Percentiles rank a stretch among this genome's conserved stretches.
phyloP scores from a whole-genome alignment of 179 eudicot species.

The Amaranthus tricolor region DNA sequence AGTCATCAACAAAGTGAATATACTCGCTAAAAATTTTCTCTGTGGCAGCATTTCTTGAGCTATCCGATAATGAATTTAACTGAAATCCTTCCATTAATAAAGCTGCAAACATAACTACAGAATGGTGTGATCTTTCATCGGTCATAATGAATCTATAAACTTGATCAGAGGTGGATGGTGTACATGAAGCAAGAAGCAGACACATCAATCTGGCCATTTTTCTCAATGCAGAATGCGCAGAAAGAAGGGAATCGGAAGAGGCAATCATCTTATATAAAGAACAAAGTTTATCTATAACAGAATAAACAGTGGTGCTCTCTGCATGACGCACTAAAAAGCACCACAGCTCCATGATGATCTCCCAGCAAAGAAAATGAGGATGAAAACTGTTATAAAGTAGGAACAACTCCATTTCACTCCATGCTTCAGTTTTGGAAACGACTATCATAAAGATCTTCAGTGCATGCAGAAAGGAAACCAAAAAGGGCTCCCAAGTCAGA shows the following conservation, averaged over 20 bases:
- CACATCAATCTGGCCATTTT: conserved; percentile 74
- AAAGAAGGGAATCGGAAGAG: conserved; percentile 44
- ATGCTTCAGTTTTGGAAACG: conserved; percentile 49
- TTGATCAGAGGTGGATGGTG: conserved; percentile 49
- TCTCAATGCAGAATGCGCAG: conserved; percentile 48
- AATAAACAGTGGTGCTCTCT: conserved; percentile 49
- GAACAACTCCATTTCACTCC: conserved; percentile 62
- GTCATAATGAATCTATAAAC: conserved; percentile 50
- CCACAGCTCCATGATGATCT: conserved; percentile 83
- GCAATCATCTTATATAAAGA: conserved; percentile 48
- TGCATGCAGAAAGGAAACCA: conserved; percentile 52
- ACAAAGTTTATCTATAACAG: conserved; percentile 59
- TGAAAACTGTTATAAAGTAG: conserved; percentile 74
- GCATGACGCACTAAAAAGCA: conserved; percentile 73
- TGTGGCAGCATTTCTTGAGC: conserved; percentile 43
- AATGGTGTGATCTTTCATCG: conserved; percentile 40
- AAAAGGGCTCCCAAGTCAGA: conserved; percentile 55
- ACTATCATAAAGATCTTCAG: conserved; percentile 74
- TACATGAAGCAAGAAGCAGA: conserved; percentile 49
- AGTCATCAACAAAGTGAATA: conserved; percentile 53
- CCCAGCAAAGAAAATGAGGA: conserved; percentile 83
- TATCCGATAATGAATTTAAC: conserved; percentile 55
- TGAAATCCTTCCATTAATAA: conserved; percentile 85
- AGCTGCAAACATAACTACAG: conserved; percentile 47
- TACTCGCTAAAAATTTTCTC: conserved; percentile 55